Evolutionary conservation across 352 stramenopile species (phyloP).

Genomic region (Phytophthora crassamura): DNA sequence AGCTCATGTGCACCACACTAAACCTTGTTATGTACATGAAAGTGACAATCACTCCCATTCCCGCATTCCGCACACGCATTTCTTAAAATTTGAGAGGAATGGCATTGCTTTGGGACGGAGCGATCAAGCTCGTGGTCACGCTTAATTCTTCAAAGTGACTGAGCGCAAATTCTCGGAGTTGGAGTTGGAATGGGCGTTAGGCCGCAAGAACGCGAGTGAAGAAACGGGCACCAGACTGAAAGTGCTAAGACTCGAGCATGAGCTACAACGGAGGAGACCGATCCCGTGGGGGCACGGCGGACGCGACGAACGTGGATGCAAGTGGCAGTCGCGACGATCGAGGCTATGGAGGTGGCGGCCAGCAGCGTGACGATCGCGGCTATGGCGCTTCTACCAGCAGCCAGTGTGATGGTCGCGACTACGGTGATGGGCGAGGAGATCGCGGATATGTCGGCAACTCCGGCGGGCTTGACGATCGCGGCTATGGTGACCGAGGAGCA

Average conservation of each 20-base stretch:
- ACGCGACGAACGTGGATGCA: constrained; percentile 30
- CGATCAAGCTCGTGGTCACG: no score
- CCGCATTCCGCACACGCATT: no score
- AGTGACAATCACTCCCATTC: no score
- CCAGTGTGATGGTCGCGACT: constrained; percentile 20
- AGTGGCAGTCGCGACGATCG: constrained; percentile 18
- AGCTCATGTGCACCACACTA: no score
- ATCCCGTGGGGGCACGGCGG: constrained; percentile 19
- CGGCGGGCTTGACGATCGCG: constrained; percentile 9
- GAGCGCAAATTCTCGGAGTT: no score
- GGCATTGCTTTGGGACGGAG: no score
- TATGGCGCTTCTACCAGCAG: constrained; percentile 3
- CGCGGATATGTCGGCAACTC: constrained; percentile 5
- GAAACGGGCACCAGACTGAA: no score
- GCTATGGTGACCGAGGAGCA: constrained; percentile 3
- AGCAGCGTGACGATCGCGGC: constrained; percentile 5
- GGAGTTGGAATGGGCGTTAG: no score
- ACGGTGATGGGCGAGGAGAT: constrained; percentile 26
- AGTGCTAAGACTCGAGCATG: constrained; percentile 5
- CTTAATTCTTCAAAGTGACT: no score
- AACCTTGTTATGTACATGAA: no score
- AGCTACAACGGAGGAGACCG: constrained; percentile 21
- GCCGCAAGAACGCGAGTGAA: not conserved
- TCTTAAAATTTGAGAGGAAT: no score
- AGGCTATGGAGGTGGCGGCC: constrained; percentile 14